A percentile compares a stretch with the other conserved stretches of the same genome.
Conservation (phyloP, 345 rosid species). For the Eucalyptus fibrosa region DNA sequence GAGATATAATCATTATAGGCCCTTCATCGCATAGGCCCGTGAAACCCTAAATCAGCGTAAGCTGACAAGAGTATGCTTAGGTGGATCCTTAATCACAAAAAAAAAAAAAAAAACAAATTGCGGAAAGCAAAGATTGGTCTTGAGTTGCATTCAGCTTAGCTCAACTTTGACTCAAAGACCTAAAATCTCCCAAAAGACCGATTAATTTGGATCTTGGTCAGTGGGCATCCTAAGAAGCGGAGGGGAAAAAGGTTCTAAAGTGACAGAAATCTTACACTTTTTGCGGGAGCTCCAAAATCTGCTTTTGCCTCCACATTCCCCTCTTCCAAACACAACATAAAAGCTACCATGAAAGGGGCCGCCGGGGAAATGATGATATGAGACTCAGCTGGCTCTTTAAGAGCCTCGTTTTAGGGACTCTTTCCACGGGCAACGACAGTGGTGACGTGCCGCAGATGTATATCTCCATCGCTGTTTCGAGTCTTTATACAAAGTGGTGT, state of each 20-base stretch:
- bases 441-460: background rate
- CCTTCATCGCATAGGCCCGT: no score
- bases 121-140: background rate
- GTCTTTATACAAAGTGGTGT: background rate
- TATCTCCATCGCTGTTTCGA: background rate
- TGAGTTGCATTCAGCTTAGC: background rate
- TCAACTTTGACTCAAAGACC: background rate
- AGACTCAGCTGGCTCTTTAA: background rate
- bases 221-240: background rate
- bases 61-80: accelerated
- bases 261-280: background rate
- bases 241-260: background rate
- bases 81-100: no score
- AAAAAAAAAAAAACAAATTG: no score
- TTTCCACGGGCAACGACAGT: background rate
- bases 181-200: background rate
- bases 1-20: no score
- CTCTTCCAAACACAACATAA: background rate
- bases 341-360: background rate
- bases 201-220: background rate
- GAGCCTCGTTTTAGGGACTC: background rate
- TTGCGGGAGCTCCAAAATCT: background rate
- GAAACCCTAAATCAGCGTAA: no score
- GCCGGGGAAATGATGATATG: background rate
- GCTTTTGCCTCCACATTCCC: background rate